Base-by-base conservation (phyloP, 192 early-diverging fungal genomes). In the Bifiguratus adelaidae region DNA sequence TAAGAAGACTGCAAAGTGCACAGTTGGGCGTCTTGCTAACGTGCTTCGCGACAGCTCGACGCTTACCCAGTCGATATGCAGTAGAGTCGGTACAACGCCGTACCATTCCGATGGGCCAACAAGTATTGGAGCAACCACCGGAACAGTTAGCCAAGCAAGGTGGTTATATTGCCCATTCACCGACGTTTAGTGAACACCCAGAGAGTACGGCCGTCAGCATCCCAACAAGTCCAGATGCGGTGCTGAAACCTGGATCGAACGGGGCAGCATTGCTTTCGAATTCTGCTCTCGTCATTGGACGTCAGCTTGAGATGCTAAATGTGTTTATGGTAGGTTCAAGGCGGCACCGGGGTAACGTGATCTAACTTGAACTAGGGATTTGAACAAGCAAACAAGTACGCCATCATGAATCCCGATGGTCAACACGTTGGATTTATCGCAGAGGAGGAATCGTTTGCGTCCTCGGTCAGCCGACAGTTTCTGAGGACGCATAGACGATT, bases 221-320 rank as follows among this genome's bases (percentile, higher is more conserved):
- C 7, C 60, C 60, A 8, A 33, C 41, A 28, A 21, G 30, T 4
- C 22, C 22, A 30, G 35, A 38, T 26, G 25, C 24, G 0, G 48
- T 62, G n/a, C 21, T 62, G 26, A 52, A 33, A 15, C 40, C 48
- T 20, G 38, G 34, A 30, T 48, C 42, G 6, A 42, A 47, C 2
- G 68, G 66, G 1, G 55, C 60, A 7, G 47, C 53, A 24, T 28
- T 78, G 12, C 52, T 78, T 3, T n/a, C 66, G 0, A 74, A 83
- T 35, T 57, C 76, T 4, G 77, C 77, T 1, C 47, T 88, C 25
- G 61, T 84, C n/a, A 72, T 88, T 21, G 73, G 65, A 2, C 47
- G 90, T 5, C 82, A 90, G 54, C 37, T 92, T 15, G 90, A 92
- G 56, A 88, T 92, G 80, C 60, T 93, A 59, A 93, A 91, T 51